These are phyloP conservation scores for Phytophthora ramorum DNA, from an alignment of 352 stramenopile genomes.

Conservation along the genomic window DNA sequence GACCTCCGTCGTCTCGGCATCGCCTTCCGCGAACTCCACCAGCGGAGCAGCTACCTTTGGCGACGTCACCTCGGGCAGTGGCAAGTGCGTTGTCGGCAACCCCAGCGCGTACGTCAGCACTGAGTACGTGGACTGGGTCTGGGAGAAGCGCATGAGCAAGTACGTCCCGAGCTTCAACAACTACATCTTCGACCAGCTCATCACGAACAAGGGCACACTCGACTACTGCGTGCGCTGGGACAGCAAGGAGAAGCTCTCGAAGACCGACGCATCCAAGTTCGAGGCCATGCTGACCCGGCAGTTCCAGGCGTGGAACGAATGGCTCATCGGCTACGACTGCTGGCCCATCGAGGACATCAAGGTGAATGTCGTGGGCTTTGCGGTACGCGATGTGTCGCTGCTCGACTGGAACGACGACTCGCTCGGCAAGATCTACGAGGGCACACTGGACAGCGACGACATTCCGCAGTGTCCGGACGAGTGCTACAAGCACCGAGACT, in stretches of 20 bases:
- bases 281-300: slow-evolving; percentile 40
- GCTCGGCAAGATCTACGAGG: slow-evolving; percentile 34
- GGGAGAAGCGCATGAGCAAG: slow-evolving; percentile 22
- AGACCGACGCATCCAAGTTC: slow-evolving; percentile 41
- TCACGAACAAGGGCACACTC: slow-evolving; percentile 27
- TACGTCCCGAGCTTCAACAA: slow-evolving; percentile 23
- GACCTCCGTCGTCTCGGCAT: slow-evolving; percentile 4
- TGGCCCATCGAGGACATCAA: too few species aligned
- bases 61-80: slow-evolving; percentile 1
- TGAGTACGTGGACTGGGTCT: slow-evolving; percentile 17
- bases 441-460: slow-evolving; percentile 8
- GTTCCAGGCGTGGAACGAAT: slow-evolving; percentile 32
- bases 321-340: too few species aligned
- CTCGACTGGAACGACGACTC: slow-evolving; percentile 45
- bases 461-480: slow-evolving; percentile 28
- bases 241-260: slow-evolving; percentile 38
- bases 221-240: slow-evolving; percentile 54
- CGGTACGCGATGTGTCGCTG: slow-evolving; percentile 29
- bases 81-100: slow-evolving; percentile 10
- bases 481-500: slow-evolving; percentile 47
- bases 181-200: slow-evolving; percentile 47
- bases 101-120: slow-evolving; percentile 8
- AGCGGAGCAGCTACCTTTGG: slow-evolving; percentile 16
- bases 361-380: slow-evolving; percentile 34
- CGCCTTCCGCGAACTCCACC: slow-evolving; percentile 3